phyloP scores from a whole-genome alignment of 2,329 filamentous ascomycete genomes.

The Pseudocercospora fuligena region DNA sequence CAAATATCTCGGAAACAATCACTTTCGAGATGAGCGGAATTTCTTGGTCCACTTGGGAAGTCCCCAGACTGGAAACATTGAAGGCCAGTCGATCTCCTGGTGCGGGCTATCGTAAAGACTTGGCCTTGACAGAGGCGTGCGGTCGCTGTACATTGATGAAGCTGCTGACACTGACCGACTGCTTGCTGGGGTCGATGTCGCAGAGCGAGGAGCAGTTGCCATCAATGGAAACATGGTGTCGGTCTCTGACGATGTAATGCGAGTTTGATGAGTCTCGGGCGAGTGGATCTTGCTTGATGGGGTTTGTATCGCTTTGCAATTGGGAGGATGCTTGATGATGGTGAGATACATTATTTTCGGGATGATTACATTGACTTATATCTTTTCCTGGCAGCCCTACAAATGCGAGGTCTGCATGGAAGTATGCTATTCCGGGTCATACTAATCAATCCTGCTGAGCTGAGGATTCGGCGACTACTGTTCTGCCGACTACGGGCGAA shows the following conservation, averaged over 20 bases:
- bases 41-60: background rate
- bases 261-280: background rate
- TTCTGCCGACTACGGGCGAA: conserved; percentile 2
- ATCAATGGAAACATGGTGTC: background rate
- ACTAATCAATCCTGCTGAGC: background rate
- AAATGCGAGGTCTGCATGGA: background rate
- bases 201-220: background rate
- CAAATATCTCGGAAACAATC: background rate
- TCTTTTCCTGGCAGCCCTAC: background rate
- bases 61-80: background rate
- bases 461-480: conserved; percentile 1
- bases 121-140: background rate
- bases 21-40: background rate
- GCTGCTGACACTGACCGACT: background rate
- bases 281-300: background rate
- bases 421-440: background rate
- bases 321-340: background rate
- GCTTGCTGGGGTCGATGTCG: background rate
- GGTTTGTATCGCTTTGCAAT: background rate
- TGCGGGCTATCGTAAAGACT: background rate
- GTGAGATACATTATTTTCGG: background rate
- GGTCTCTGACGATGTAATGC: background rate
- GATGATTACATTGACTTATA: background rate
- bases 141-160: conserved; percentile 1
- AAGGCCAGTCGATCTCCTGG: background rate